Base-by-base conservation (phyloP, 129 eudicot species). In the Chrysanthemum seticuspe region DNA sequence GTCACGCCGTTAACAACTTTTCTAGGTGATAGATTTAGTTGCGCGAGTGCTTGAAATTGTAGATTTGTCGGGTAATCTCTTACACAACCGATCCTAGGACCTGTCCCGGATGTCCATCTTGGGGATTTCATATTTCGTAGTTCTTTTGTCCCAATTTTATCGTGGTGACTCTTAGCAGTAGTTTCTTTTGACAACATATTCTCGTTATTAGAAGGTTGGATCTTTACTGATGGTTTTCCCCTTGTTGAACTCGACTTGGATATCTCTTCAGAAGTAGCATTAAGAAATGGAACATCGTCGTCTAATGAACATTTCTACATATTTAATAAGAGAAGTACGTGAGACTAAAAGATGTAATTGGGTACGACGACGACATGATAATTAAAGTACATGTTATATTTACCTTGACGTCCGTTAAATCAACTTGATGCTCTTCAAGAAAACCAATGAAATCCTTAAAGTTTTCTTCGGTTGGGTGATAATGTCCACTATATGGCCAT, bases 401-500 rank as follows among this genome's bases (percentile, higher is more conserved):
- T 73, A 90, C 96, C 96, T 90, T 85, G 59, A 90, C 96, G 65
- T 76, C 76, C 16, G 76, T 76, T 60, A 90, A 75, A 44, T 90
- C 88, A 49, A 87, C 93, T 15, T 29, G 72, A 70, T 87, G 86
- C 53, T 87, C 79, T 74, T 87, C 79, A 48, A 90, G 90, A 66
- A 79, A 90, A 65, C 83, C 21, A 4, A 89, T 52, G 61, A 90
- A 80, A 74, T 87, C 93, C 68, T 67, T 71, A 54, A 90, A 90
- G 70, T 85, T 85, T 68, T 90, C 93, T 74, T 90, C 93, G 0
- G 90, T 87, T 13, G 96, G 96, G 78, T 67, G 82, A 77, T 90
- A 90, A 73, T 90, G 96, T 12, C 96, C 96, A 75, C 96, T 90
- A 18, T 90, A 87, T 15, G 93, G 88, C 96, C 96, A 90, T 67